These are phyloP conservation scores for Trichoderma virens DNA, from an alignment of 495 filamentous ascomycete genomes.

Conservation along the genomic window DNA sequence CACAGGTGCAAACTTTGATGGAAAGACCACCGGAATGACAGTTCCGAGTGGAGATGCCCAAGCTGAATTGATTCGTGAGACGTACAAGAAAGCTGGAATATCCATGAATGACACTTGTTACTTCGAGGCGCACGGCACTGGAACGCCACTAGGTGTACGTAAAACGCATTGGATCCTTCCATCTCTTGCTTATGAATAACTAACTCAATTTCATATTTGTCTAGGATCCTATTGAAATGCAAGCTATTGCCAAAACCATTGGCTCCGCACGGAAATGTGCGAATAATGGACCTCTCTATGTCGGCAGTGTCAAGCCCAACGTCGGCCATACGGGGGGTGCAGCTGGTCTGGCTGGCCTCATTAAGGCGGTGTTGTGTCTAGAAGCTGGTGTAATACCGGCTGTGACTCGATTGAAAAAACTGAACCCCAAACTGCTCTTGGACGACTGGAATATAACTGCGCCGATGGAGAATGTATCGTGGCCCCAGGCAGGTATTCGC, in stretches of 20 bases:
- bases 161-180: no score
- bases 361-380: constrained; percentile 22
- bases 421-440: background rate
- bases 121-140: constrained; percentile 45
- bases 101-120: constrained; percentile 29
- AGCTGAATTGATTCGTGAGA: constrained; percentile 34
- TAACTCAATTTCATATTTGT: no score
- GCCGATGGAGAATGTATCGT: background rate
- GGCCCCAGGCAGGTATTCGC: background rate
- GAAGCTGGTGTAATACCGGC: background rate
- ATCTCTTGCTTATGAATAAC: no score
- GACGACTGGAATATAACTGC: background rate
- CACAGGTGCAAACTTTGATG: constrained; percentile 43
- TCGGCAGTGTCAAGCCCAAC: constrained; percentile 30
- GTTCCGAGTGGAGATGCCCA: constrained; percentile 43
- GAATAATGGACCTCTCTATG: no score
- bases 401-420: background rate
- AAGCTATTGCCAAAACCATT: constrained; percentile 16
- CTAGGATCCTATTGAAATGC: constrained; percentile 38
- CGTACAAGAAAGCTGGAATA: constrained; percentile 25
- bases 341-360: constrained; percentile 27
- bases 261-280: background rate
- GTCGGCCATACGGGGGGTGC: constrained; percentile 35
- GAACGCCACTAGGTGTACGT: constrained; percentile 41
- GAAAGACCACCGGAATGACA: constrained; percentile 40